A percentile compares a stretch with the other conserved stretches of the same genome.
These are phyloP conservation scores for Sporothrix pseudoabietina DNA, from an alignment of 2,329 filamentous ascomycete species.

Conservation along the genomic window DNA sequence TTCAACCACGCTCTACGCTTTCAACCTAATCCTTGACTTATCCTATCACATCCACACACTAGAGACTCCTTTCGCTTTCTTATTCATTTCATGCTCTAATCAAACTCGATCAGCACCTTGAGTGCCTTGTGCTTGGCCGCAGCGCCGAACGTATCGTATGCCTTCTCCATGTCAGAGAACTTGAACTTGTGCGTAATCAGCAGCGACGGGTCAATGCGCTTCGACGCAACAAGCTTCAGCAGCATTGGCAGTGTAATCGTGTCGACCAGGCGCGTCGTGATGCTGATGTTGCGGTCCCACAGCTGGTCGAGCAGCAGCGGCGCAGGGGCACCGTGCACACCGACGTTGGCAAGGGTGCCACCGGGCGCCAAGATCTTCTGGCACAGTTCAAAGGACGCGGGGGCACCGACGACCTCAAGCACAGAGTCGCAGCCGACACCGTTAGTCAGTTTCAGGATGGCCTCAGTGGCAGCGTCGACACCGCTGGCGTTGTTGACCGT, in stretches of 20 bases:
- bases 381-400: constrained; percentile 55
- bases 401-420: constrained; percentile 60
- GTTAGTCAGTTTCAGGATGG: constrained; percentile 50
- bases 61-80: neutral
- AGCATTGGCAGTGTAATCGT: constrained; percentile 53
- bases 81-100: neutral
- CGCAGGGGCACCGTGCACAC: constrained; percentile 58
- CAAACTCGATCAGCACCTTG: constrained; percentile 49
- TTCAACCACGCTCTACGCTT: neutral
- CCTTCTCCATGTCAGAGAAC: constrained; percentile 48
- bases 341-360: constrained; percentile 59
- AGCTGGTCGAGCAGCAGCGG: constrained; percentile 56
- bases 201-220: constrained; percentile 46
- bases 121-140: constrained; percentile 48
- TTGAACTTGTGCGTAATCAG: constrained; percentile 52
- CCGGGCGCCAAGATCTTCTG: constrained; percentile 57
- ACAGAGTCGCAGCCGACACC: constrained; percentile 58
- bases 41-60: neutral
- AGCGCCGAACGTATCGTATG: constrained; percentile 48
- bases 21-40: neutral
- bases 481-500: constrained; percentile 48
- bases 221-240: constrained; percentile 48
- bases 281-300: constrained; percentile 57
- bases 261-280: constrained; percentile 53
- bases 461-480: constrained; percentile 31